These are phyloP conservation scores for Salmacisia buchloeana DNA, from an alignment of 1,284 basidiomycete genomes.

Conservation along the genomic window DNA sequence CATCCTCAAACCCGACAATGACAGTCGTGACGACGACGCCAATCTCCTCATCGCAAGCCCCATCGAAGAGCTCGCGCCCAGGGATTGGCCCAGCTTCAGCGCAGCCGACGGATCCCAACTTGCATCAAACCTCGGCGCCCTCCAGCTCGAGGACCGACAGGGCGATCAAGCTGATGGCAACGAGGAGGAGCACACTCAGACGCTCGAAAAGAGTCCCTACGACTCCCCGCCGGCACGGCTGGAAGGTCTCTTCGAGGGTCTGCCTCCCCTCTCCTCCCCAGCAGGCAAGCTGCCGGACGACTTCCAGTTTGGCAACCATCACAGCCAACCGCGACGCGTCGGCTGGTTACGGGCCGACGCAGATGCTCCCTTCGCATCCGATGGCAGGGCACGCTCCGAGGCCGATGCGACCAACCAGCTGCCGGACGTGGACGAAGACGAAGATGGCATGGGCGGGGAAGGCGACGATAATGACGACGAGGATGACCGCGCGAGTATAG, in stretches of 20 bases:
- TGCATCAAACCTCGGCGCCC: neutral
- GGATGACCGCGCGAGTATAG: conserved; percentile 1
- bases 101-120: neutral
- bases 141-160: neutral
- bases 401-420: neutral
- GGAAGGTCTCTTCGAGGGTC: conserved; percentile 2
- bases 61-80: neutral
- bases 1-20: neutral
- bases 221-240: neutral
- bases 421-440: neutral
- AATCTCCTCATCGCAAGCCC: neutral
- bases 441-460: neutral
- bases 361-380: neutral
- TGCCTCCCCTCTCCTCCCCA: neutral
- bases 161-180: neutral
- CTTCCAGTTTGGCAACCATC: neutral
- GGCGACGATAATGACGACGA: neutral
- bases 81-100: neutral
- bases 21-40: neutral
- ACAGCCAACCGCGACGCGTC: neutral
- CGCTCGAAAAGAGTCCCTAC: neutral
- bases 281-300: neutral
- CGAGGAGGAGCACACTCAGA: neutral
- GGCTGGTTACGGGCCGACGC: neutral
- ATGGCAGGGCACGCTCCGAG: conserved; percentile 1